Percentiles rank a stretch among this genome's conserved stretches.
Evolutionary conservation across 306 rosid genomes (phyloP).

Genomic region (Lupinus albus): DNA sequence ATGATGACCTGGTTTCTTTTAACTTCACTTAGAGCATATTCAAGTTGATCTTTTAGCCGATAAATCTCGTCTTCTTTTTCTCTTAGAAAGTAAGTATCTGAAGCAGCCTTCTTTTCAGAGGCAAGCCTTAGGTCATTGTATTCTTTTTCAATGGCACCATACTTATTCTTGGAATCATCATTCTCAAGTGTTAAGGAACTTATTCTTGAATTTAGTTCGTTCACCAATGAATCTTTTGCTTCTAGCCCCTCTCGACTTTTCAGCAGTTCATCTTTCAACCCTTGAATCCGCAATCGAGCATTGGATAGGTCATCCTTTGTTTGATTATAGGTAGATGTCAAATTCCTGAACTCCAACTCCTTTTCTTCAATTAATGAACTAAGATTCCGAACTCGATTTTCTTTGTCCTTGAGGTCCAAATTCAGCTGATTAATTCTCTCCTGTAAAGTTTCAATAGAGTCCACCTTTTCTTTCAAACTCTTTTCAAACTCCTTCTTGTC

Average conservation of each 20-base stretch:
- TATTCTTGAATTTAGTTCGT: constrained; percentile 55
- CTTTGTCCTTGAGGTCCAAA: constrained; percentile 62
- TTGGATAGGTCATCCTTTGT: constrained; percentile 55
- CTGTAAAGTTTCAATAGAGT: constrained; percentile 36
- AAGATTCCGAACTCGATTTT: constrained; percentile 54
- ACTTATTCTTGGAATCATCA: constrained; percentile 52
- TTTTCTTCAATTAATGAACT: constrained; percentile 65
- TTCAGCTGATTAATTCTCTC: constrained; percentile 58
- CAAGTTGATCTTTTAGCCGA: constrained; percentile 59
- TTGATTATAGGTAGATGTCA: constrained; percentile 53
- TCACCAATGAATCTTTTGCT: constrained; percentile 53
- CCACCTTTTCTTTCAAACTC: constrained; percentile 40
- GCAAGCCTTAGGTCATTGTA: constrained; percentile 56
- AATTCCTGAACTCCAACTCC: constrained; percentile 65
- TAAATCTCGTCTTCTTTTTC: constrained; percentile 68
- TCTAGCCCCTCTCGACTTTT: constrained; percentile 59
- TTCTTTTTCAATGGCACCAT: constrained; percentile 50
- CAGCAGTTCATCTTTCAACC: constrained; percentile 60
- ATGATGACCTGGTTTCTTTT: constrained; percentile 47
- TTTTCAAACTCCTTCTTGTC: constrained; percentile 57
- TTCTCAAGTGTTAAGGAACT: constrained; percentile 55
- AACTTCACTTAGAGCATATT: constrained; percentile 47
- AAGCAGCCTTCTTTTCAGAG: constrained; percentile 61
- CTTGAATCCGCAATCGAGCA: constrained; percentile 57
- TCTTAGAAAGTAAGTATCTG: constrained; percentile 58